Evolutionary conservation across 2,329 filamentous ascomycete species (phyloP).

Genomic region (Dactylellina cionopaga): DNA sequence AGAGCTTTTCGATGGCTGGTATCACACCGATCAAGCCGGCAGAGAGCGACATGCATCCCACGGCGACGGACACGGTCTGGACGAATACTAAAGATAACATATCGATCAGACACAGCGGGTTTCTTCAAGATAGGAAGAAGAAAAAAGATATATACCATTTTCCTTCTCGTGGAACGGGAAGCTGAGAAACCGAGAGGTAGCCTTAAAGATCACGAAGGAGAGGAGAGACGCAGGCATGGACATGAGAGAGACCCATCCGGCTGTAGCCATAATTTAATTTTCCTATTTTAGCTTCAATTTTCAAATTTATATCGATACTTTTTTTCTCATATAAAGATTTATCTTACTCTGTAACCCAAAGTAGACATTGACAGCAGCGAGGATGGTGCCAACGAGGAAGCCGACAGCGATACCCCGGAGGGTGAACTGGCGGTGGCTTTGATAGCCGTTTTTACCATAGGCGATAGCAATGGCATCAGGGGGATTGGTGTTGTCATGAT

Average conservation of each 20-base stretch:
- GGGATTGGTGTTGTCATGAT: neutral
- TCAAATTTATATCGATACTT: neutral
- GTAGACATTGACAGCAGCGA: conserved; percentile 97
- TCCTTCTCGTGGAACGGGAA: conserved; percentile 92
- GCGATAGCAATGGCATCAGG: neutral
- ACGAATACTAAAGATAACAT: conserved; percentile 72
- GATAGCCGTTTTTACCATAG: too few relatives aligned
- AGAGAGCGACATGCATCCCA: conserved; percentile 95
- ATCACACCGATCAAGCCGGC: conserved; percentile 84
- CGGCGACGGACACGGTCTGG: conserved; percentile 92
- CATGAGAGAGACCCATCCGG: conserved; percentile 84
- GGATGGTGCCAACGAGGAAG: conserved; percentile 83
- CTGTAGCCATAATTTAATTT: conserved; percentile 61
- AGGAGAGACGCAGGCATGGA: conserved; percentile 95
- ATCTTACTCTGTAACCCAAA: conserved; percentile 86
- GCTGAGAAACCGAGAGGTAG: conserved; percentile 75
- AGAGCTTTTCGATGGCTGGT: conserved; percentile 86
- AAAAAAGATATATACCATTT: conserved; percentile 66
- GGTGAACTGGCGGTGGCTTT: conserved; percentile 71
- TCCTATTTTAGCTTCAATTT: neutral
- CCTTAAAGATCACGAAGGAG: conserved; percentile 92
- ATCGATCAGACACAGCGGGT: conserved; percentile 4
- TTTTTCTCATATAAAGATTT: neutral
- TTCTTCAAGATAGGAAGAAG: neutral
- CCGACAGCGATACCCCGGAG: conserved; percentile 81